Evolutionary conservation across 1,284 basidiomycete genomes (phyloP).

Genomic region (Prillingera fragicola): DNA sequence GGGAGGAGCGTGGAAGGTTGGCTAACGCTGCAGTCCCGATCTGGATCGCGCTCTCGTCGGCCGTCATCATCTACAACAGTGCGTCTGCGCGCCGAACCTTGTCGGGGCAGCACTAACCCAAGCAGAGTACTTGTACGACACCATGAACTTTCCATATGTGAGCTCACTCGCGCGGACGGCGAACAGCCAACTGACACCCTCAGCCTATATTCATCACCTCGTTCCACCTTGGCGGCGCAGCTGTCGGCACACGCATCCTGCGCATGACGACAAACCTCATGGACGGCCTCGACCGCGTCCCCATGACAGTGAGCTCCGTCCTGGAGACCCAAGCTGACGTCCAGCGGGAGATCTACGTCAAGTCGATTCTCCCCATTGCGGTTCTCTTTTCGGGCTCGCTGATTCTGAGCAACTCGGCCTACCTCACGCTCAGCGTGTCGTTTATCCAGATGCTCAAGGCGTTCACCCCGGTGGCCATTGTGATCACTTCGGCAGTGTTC

Average conservation of each 20-base stretch:
- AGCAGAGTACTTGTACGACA: slow-evolving; percentile 69
- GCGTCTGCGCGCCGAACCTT: slow-evolving; percentile 5
- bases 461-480: slow-evolving; percentile 92
- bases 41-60: slow-evolving; percentile 74
- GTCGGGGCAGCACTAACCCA: not conserved
- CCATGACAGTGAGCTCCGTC: slow-evolving; percentile 57
- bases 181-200: slow-evolving; percentile 12
- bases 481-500: slow-evolving; percentile 84
- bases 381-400: slow-evolving; percentile 85
- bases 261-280: slow-evolving; percentile 78
- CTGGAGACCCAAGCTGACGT: not conserved
- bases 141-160: slow-evolving; percentile 65
- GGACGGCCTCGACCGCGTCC: slow-evolving; percentile 75
- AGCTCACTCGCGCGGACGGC: not conserved
- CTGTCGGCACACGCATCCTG: slow-evolving; percentile 82
- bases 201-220: slow-evolving; percentile 52
- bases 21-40: slow-evolving; percentile 35
- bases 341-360: slow-evolving; percentile 65
- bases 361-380: slow-evolving; percentile 88
- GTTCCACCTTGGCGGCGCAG: slow-evolving; percentile 46
- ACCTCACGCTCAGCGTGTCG: slow-evolving; percentile 75
- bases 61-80: slow-evolving; percentile 93
- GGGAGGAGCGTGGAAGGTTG: not conserved
- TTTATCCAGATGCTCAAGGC: slow-evolving; percentile 99
- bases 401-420: slow-evolving; percentile 89